These are phyloP conservation scores for Apophysomyces trapeziformis DNA, from an alignment of 371 early-diverging fungal genomes.

Conservation along the genomic window DNA sequence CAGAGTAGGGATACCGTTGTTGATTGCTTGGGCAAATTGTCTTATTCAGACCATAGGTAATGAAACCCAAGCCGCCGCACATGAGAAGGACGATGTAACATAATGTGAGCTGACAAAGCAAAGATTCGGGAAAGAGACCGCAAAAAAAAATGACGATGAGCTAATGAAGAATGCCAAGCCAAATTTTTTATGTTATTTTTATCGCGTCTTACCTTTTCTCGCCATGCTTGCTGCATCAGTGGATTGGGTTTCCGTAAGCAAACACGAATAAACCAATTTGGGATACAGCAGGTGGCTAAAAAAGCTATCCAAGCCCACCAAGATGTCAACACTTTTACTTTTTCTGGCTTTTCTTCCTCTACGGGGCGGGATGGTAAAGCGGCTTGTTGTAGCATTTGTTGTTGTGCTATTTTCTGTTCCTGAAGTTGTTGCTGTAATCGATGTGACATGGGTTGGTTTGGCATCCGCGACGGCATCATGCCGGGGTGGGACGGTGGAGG, in stretches of 20 bases:
- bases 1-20: slow-evolving; percentile 35
- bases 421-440: slow-evolving; percentile 52
- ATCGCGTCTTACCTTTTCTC: slow-evolving; percentile 60
- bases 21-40: slow-evolving; percentile 51
- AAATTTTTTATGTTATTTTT: neutral
- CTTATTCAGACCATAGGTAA: slow-evolving; percentile 68
- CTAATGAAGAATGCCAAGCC: slow-evolving; percentile 1
- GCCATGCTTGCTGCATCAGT: slow-evolving; percentile 68
- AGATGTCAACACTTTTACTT: slow-evolving; percentile 51
- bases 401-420: slow-evolving; percentile 46
- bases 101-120: slow-evolving; percentile 54
- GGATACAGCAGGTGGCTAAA: slow-evolving; percentile 61
- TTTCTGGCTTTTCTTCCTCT: slow-evolving; percentile 37
- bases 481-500: slow-evolving; percentile 9
- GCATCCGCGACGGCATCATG: slow-evolving; percentile 15
- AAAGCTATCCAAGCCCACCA: slow-evolving; percentile 61
- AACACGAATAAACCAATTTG: slow-evolving; percentile 53
- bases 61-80: slow-evolving; percentile 70
- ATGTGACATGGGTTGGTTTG: slow-evolving; percentile 43
- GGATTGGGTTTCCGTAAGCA: slow-evolving; percentile 49
- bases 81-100: slow-evolving; percentile 68
- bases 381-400: slow-evolving; percentile 41
- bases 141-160: slow-evolving; percentile 2
- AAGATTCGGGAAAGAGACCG: slow-evolving; percentile 6
- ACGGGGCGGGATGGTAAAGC: slow-evolving; percentile 23